Conservation (phyloP, 176 grass and related monocot species). For the Oryza rufipogon region DNA sequence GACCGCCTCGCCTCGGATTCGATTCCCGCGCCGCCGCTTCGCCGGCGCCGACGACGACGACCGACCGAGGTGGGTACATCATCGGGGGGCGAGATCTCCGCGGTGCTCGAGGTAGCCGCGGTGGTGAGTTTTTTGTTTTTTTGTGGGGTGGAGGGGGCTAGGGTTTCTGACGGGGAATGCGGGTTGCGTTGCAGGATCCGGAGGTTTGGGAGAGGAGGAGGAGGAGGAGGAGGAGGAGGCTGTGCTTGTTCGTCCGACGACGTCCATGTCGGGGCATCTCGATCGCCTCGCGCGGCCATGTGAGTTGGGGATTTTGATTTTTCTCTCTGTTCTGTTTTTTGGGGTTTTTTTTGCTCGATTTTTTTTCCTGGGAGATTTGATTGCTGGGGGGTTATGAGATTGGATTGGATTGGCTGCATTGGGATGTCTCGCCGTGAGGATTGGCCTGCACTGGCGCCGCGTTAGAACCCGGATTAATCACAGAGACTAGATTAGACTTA, state of each 20-base stretch:
- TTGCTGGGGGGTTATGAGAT: background rate
- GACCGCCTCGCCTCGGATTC: slow-evolving; percentile 8
- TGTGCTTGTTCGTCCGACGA: background rate
- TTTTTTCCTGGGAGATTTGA: background rate
- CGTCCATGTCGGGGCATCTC: slow-evolving; percentile 79
- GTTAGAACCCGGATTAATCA: background rate
- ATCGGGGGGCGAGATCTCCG: background rate
- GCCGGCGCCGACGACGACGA: background rate
- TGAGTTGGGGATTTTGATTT: slow-evolving; percentile 41
- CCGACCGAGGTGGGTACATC: slow-evolving; percentile 1
- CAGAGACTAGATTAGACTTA: background rate
- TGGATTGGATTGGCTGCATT: background rate
- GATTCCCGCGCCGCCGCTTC: slow-evolving; percentile 2
- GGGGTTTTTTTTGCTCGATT: background rate
- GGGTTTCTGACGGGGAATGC: slow-evolving; percentile 82
- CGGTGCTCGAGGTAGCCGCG: background rate
- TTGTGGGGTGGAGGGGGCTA: background rate
- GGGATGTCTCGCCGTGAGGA: background rate
- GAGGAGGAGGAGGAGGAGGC: slow-evolving; percentile 5
- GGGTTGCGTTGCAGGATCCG: slow-evolving; percentile 57
- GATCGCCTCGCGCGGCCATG: slow-evolving; percentile 82
- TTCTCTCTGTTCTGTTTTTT: background rate
- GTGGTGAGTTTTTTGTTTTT: background rate
- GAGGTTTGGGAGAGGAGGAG: background rate
- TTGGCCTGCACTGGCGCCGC: background rate